Evolutionary conservation across 2,329 filamentous ascomycete genomes (phyloP).

Genomic region (Colletotrichum siamense): DNA sequence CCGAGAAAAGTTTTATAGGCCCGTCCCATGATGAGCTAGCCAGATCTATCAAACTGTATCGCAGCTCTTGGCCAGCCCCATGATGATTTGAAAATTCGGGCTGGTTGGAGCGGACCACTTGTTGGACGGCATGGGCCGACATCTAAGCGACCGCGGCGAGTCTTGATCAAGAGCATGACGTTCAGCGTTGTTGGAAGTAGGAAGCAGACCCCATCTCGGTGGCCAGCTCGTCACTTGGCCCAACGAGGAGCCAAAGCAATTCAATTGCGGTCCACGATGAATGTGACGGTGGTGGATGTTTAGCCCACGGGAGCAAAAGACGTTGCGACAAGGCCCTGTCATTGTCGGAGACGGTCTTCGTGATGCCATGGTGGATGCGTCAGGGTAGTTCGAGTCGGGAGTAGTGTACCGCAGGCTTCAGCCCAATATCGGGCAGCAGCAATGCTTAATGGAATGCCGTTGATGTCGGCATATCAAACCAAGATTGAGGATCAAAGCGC

Average conservation of each 20-base stretch:
- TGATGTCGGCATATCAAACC: slow-evolving; percentile 5
- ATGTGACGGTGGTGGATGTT: slow-evolving; percentile 9
- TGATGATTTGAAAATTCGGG: neutral
- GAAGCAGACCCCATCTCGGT: neutral
- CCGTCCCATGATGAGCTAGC: slow-evolving; percentile 13
- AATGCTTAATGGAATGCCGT: neutral
- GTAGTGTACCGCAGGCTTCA: neutral
- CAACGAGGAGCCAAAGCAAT: neutral
- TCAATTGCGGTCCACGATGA: slow-evolving; percentile 1
- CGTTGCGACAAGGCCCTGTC: neutral
- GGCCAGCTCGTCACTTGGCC: neutral
- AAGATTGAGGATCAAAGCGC: slow-evolving; percentile 1
- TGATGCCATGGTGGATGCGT: neutral
- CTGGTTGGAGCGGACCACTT: neutral
- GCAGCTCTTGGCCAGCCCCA: neutral
- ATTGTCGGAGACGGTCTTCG: neutral
- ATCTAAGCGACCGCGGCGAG: neutral
- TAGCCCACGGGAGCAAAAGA: neutral
- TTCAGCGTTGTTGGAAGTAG: neutral
- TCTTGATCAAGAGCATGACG: neutral
- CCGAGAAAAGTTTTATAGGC: neutral
- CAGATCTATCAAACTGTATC: slow-evolving; percentile 16
- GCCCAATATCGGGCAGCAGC: neutral
- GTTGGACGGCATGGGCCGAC: neutral
- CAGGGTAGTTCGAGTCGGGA: neutral